phyloP scores from a whole-genome alignment of 331 rosid genomes.

The Stylosanthes scabra region DNA sequence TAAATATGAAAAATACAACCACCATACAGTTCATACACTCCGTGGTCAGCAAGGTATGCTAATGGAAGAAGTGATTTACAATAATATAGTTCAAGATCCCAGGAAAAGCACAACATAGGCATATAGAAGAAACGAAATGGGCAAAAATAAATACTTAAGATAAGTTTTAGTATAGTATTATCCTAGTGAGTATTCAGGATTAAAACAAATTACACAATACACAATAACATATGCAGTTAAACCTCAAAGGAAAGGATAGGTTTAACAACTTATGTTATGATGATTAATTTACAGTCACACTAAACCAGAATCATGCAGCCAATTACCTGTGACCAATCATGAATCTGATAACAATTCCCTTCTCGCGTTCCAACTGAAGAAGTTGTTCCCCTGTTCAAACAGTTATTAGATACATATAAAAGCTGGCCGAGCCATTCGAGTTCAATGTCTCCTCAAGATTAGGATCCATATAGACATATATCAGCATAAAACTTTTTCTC shows the following conservation, averaged over 20 bases:
- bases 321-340: conserved; percentile 98
- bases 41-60: neutral
- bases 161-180: neutral
- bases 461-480: neutral
- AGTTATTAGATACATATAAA: neutral
- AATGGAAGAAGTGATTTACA: no score
- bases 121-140: neutral
- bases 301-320: neutral
- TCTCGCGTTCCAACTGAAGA: conserved; percentile 87
- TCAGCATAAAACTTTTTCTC: no score
- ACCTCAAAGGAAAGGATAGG: conserved; percentile 19
- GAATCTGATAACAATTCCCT: conserved; percentile 94
- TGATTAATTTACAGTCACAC: neutral
- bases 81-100: neutral
- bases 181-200: neutral
- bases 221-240: conserved; percentile 4
- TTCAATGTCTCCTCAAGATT: conserved; percentile 14
- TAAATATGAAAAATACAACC: conserved; percentile 10
- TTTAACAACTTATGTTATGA: neutral
- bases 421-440: conserved; percentile 24
- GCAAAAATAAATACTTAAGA: conserved; percentile 10
- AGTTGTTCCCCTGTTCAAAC: conserved; percentile 78
- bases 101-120: neutral
- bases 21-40: neutral
- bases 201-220: conserved; percentile 2